These are phyloP conservation scores for Candida loeiensis DNA, from an alignment of 805 yeast genomes.

Conservation along the genomic window DNA sequence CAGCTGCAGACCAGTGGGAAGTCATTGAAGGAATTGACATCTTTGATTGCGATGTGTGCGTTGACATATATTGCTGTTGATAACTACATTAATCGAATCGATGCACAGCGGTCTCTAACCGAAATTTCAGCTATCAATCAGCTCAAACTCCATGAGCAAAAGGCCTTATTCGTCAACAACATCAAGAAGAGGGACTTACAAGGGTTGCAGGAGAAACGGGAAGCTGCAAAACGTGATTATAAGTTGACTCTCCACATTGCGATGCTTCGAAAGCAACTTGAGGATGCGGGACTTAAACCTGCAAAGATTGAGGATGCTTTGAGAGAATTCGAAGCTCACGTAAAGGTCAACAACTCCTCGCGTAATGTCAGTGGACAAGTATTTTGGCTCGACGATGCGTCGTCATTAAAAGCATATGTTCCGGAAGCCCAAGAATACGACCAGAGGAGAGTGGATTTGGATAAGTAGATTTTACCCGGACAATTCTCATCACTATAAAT, in stretches of 20 bases:
- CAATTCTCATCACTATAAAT: not conserved
- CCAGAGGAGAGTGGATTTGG: conserved; percentile 17
- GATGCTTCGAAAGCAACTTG: conserved; percentile 56
- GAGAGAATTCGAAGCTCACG: conserved; percentile 53
- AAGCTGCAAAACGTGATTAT: conserved; percentile 44
- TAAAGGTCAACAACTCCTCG: conserved; percentile 55
- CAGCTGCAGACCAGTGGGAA: conserved; percentile 2
- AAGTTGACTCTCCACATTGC: conserved; percentile 69
- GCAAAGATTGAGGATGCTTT: conserved; percentile 50
- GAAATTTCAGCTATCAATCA: conserved; percentile 37
- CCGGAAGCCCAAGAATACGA: conserved; percentile 65
- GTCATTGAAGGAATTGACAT: conserved; percentile 35
- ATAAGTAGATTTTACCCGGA: conserved; percentile 6
- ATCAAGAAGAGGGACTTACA: conserved; percentile 51
- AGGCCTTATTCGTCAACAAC: conserved; percentile 48
- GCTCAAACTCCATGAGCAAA: conserved; percentile 39
- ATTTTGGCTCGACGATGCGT: conserved; percentile 54
- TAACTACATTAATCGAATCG: conserved; percentile 42
- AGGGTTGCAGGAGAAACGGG: conserved; percentile 49
- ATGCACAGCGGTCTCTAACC: conserved; percentile 31
- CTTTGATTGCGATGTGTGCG: conserved; percentile 41
- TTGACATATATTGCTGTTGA: conserved; percentile 51
- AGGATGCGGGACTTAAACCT: conserved; percentile 57
- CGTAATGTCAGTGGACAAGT: conserved; percentile 52
- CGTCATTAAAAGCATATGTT: conserved; percentile 43